Conservation (phyloP, 257 asterid genomes). For the Buddleja alternifolia region DNA sequence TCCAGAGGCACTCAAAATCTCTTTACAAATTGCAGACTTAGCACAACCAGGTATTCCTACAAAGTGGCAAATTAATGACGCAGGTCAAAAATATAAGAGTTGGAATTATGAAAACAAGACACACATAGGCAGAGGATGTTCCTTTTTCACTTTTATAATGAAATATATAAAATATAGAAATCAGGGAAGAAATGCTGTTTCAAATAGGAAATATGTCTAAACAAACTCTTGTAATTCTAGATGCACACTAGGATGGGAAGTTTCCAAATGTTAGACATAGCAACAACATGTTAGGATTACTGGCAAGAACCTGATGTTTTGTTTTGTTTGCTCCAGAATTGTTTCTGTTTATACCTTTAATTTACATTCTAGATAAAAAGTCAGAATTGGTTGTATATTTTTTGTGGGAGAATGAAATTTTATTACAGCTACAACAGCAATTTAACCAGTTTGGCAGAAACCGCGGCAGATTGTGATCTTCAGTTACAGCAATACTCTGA, state of each 20-base stretch:
- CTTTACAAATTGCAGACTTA: constrained; percentile 95
- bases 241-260: background rate
- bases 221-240: background rate
- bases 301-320: background rate
- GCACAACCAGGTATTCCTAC: constrained; percentile 99
- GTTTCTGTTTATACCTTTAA: background rate
- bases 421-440: too few relatives aligned
- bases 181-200: background rate
- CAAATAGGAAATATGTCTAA: background rate
- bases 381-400: background rate
- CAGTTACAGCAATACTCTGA: background rate
- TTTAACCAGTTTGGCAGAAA: too few relatives aligned
- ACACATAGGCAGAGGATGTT: constrained; percentile 18
- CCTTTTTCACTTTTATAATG: background rate
- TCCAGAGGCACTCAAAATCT: constrained; percentile 64
- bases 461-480: background rate
- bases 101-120: constrained; percentile 19
- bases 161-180: background rate
- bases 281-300: background rate
- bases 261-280: background rate
- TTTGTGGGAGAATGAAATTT: too few relatives aligned
- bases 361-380: background rate
- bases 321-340: background rate
- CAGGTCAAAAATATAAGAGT: constrained; percentile 34
- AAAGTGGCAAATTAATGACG: constrained; percentile 25